Evolutionary conservation across 192 early-diverging fungal species (phyloP).

Genomic region (Borealophlyctis nickersoniae): DNA sequence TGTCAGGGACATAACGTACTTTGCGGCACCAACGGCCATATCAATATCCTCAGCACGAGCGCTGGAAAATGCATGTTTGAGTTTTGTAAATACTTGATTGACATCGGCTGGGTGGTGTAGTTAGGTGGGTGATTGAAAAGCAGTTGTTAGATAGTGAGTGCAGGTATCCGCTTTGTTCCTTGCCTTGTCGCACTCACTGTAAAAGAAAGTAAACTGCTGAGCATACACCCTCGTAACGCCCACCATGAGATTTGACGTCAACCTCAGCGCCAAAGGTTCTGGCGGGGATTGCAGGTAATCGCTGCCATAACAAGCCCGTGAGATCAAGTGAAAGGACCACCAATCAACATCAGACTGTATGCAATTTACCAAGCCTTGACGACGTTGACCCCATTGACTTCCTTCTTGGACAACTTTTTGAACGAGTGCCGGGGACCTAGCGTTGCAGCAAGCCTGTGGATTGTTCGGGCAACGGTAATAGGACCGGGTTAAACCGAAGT

Average conservation of each 20-base stretch:
- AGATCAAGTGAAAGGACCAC: too few species aligned
- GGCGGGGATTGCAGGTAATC: conserved; percentile 39
- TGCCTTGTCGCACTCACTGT: conserved; percentile 29
- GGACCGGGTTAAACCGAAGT: too few species aligned
- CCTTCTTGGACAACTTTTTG: conserved; percentile 51
- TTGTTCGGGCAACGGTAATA: too few species aligned
- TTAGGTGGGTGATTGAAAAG: background rate
- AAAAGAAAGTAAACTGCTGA: conserved; percentile 56
- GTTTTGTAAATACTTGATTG: conserved; percentile 24
- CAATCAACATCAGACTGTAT: too few species aligned
- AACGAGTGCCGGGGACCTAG: conserved; percentile 46
- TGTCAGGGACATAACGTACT: background rate
- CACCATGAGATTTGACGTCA: conserved; percentile 60
- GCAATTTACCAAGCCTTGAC: conserved; percentile 42
- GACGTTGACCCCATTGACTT: conserved; percentile 53
- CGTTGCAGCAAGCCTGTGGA: conserved; percentile 45
- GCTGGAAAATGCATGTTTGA: conserved; percentile 18
- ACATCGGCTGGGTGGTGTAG: conserved; percentile 20
- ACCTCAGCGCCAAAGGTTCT: conserved; percentile 54
- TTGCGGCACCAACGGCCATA: conserved; percentile 16
- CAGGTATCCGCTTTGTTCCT: background rate
- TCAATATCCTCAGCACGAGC: conserved; percentile 15
- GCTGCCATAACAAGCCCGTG: too few species aligned
- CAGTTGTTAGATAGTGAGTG: background rate
- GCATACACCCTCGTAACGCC: conserved; percentile 51